phyloP scores from a whole-genome alignment of 2,329 filamentous ascomycete species.

The Aspergillus eucalypticola region DNA sequence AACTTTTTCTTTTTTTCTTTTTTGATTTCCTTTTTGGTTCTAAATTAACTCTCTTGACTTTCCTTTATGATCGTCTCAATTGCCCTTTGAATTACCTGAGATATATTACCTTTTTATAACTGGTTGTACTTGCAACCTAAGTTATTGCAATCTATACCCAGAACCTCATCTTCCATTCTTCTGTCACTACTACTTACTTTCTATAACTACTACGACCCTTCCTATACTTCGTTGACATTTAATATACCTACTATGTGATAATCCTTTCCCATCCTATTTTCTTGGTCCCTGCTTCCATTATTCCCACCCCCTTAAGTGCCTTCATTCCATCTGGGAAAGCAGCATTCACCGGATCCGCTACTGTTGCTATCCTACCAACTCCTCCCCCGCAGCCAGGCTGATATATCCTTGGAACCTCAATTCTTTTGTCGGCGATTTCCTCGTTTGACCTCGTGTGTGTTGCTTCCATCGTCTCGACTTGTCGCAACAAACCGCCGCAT shows the following conservation, averaged over 20 bases:
- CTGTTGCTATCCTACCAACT: conserved; percentile 25
- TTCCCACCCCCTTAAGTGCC: conserved; percentile 45
- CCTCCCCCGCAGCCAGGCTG: conserved; percentile 8
- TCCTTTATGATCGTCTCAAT: conserved; percentile 18
- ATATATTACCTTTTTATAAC: conserved; percentile 21
- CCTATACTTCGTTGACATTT: conserved; percentile 1
- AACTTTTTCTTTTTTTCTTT: conserved; percentile 15
- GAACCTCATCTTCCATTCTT: conserved; percentile 20
- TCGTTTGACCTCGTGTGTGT: neutral
- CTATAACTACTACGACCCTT: conserved; percentile 16
- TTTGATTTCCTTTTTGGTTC: conserved; percentile 13
- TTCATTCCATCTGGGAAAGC: conserved; percentile 33
- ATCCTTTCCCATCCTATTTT: conserved; percentile 26
- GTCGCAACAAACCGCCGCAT: neutral
- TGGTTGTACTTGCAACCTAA: conserved; percentile 22
- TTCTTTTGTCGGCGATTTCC: neutral
- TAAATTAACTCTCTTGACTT: conserved; percentile 21
- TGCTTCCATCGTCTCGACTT: neutral
- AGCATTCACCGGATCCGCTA: conserved; percentile 28
- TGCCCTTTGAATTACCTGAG: conserved; percentile 21
- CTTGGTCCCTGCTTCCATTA: conserved; percentile 53
- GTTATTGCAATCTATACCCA: conserved; percentile 14
- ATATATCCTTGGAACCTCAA: conserved; percentile 15
- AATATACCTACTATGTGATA: conserved; percentile 18
- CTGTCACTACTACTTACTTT: conserved; percentile 9